These are phyloP conservation scores for Nothophaeocryptopus gaeumannii DNA, from an alignment of 2,329 filamentous ascomycete species.

Conservation along the genomic window DNA sequence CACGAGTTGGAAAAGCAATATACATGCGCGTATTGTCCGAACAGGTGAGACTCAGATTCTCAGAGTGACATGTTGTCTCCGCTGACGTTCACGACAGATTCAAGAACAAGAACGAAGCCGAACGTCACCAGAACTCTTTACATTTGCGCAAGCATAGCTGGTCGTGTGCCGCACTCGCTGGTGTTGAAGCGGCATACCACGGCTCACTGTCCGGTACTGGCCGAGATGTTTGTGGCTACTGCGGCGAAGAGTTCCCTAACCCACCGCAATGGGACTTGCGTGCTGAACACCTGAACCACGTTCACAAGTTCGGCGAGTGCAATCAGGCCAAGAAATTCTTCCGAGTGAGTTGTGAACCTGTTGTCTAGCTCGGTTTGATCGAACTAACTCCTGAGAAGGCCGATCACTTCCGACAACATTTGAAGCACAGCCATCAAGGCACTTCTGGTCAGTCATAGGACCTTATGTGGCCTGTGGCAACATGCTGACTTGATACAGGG, in stretches of 20 bases:
- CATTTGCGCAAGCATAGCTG: slow-evolving; percentile 91
- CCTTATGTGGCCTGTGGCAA: slow-evolving; percentile 47
- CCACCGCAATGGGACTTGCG: slow-evolving; percentile 86
- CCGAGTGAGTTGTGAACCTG: slow-evolving; percentile 43
- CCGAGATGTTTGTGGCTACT: slow-evolving; percentile 87
- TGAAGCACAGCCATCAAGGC: slow-evolving; percentile 65
- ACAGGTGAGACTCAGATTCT: slow-evolving; percentile 49
- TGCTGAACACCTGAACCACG: slow-evolving; percentile 79
- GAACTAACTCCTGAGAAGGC: slow-evolving; percentile 45
- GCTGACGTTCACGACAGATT: slow-evolving; percentile 48
- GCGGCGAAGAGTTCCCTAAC: slow-evolving; percentile 86
- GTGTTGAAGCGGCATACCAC: slow-evolving; percentile 79
- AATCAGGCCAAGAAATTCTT: slow-evolving; percentile 99
- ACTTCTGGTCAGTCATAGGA: slow-evolving; percentile 10
- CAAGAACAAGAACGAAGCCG: slow-evolving; percentile 98
- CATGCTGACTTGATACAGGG: slow-evolving; percentile 85
- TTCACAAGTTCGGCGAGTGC: slow-evolving; percentile 97
- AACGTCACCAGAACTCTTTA: slow-evolving; percentile 91
- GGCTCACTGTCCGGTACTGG: slow-evolving; percentile 62
- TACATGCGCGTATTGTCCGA: slow-evolving; percentile 85
- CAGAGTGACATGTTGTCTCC: not conserved
- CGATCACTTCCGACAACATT: slow-evolving; percentile 95
- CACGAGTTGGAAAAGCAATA: slow-evolving; percentile 97
- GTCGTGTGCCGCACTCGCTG: slow-evolving; percentile 83
- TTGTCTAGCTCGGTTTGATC: not conserved